Conservation (phyloP, 2,329 filamentous ascomycete species). For the Mariannaea sp. region DNA sequence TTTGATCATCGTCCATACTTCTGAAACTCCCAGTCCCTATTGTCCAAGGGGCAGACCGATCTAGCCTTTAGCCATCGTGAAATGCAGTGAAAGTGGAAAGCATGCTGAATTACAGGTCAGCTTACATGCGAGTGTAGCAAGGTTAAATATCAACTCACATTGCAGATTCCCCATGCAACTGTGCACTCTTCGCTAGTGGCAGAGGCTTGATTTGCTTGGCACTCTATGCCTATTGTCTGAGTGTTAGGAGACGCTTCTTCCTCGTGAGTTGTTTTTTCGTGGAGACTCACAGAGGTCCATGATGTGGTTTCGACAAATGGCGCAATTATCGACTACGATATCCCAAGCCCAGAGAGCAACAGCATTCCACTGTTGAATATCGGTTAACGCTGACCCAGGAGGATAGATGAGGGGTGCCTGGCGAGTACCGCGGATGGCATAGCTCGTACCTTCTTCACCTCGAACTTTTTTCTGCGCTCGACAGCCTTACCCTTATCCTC, state of each 20-base stretch:
- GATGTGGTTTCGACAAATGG: slow-evolving; percentile 98
- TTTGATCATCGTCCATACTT: slow-evolving; percentile 78
- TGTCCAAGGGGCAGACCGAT: slow-evolving; percentile 96
- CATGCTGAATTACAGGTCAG: slow-evolving; percentile 69
- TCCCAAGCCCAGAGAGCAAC: slow-evolving; percentile 99
- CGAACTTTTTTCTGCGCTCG: slow-evolving; percentile 91
- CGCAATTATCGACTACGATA: slow-evolving; percentile 99
- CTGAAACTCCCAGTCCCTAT: slow-evolving; percentile 99
- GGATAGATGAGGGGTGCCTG: not conserved
- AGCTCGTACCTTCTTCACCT: slow-evolving; percentile 93
- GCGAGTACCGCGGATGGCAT: not conserved
- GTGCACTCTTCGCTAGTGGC: slow-evolving; percentile 98
- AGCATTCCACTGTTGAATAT: slow-evolving; percentile 81
- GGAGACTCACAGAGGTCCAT: slow-evolving; percentile 89
- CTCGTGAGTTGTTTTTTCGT: not conserved
- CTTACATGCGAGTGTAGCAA: not conserved
- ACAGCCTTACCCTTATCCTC: slow-evolving; percentile 54
- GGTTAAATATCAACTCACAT: slow-evolving; percentile 63
- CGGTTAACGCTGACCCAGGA: slow-evolving; percentile 22
- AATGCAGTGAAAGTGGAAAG: slow-evolving; percentile 99
- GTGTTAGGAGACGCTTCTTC: slow-evolving; percentile 17
- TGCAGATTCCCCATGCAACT: slow-evolving; percentile 98
- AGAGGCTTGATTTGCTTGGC: slow-evolving; percentile 97
- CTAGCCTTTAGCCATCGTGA: slow-evolving; percentile 99
- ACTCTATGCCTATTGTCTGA: slow-evolving; percentile 77